phyloP scores from a whole-genome alignment of 129 eudicot species.

The Centrapalus pauciflorus region DNA sequence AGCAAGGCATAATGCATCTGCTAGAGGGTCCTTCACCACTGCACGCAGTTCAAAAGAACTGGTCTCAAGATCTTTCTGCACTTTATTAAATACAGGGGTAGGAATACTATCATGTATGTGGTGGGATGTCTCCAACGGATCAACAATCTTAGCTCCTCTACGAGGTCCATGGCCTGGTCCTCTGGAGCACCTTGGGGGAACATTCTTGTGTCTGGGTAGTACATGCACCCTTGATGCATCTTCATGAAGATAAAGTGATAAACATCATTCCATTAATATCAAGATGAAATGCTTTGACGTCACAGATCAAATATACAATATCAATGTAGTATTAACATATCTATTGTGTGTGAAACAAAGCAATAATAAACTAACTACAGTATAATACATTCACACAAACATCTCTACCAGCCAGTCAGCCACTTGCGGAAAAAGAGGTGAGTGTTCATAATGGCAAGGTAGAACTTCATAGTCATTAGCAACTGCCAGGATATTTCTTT shows the following conservation, averaged over 20 bases:
- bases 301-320: not conserved
- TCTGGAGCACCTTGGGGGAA: conserved; percentile 30
- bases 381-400: not conserved
- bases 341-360: not conserved
- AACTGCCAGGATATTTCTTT: not conserved
- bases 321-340: not conserved
- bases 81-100: conserved; percentile 46
- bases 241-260: conserved; percentile 19
- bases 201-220: conserved; percentile 36
- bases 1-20: conserved; percentile 57
- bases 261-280: conserved; percentile 3
- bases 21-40: conserved; percentile 73
- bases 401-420: not conserved
- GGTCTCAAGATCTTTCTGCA: conserved; percentile 45
- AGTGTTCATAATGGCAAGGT: not conserved
- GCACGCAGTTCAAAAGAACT: conserved; percentile 56
- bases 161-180: conserved; percentile 16
- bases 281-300: not conserved
- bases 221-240: conserved; percentile 31
- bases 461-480: not conserved
- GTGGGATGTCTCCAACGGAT: conserved; percentile 31
- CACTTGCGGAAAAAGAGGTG: not conserved
- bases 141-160: conserved; percentile 60
- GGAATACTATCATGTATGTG: conserved; percentile 20
- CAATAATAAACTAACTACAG: not conserved